A percentile compares a stretch with the other conserved stretches of the same genome.
Conservation (phyloP, 2,329 filamentous ascomycete genomes). For the Arthrobotrys iridis region DNA sequence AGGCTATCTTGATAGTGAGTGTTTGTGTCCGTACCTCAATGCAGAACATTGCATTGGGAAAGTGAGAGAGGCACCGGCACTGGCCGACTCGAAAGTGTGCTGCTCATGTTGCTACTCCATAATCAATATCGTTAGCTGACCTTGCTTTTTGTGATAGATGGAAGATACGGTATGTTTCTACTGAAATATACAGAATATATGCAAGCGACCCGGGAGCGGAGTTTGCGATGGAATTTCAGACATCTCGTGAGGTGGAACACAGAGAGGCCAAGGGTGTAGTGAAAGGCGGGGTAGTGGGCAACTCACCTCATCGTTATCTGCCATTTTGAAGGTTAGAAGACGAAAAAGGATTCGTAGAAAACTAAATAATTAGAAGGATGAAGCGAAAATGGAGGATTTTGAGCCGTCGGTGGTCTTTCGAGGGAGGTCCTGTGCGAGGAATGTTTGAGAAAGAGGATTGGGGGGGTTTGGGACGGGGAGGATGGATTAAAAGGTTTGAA, state of each 20-base stretch:
- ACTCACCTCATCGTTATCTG: slow-evolving; percentile 44
- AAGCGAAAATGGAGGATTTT: slow-evolving; percentile 14
- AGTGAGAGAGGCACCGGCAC: slow-evolving; percentile 94
- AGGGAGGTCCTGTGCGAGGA: slow-evolving; percentile 19
- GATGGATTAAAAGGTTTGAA: slow-evolving; percentile 25
- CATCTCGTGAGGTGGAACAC: slow-evolving; percentile 78
- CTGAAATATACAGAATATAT: not conserved
- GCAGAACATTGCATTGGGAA: slow-evolving; percentile 99
- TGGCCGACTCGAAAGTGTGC: slow-evolving; percentile 86
- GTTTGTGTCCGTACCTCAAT: slow-evolving; percentile 69
- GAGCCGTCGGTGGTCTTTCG: slow-evolving; percentile 29
- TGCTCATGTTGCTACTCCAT: slow-evolving; percentile 66
- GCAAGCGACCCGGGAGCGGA: slow-evolving; percentile 60
- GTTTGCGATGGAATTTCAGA: slow-evolving; percentile 90
- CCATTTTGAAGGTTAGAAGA: slow-evolving; percentile 41
- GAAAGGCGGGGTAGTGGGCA: slow-evolving; percentile 37
- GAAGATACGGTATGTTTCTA: not conserved
- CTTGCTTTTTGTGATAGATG: not conserved
- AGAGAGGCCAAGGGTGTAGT: not conserved
- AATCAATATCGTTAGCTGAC: slow-evolving; percentile 75
- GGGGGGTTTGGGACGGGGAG: slow-evolving; percentile 7
- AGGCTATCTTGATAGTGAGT: slow-evolving; percentile 1
- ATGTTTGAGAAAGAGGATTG: slow-evolving; percentile 13
- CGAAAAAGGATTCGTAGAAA: slow-evolving; percentile 24
- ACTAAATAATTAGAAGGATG: not conserved